These are phyloP conservation scores for Scleroderma citrinum DNA, from an alignment of 768 basidiomycete genomes.

Conservation along the genomic window DNA sequence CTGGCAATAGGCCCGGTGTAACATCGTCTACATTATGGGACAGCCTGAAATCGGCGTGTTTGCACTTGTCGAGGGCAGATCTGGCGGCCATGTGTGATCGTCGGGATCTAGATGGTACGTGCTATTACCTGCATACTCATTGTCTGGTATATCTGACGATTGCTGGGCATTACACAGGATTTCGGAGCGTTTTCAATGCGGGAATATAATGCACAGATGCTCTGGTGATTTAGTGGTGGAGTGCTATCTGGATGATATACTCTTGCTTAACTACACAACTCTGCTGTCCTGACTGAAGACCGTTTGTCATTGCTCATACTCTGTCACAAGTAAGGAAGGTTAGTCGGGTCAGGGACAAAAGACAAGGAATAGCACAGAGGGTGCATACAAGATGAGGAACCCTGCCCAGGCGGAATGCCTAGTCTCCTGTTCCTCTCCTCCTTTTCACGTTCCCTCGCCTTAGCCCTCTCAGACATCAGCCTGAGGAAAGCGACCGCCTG, in stretches of 20 bases:
- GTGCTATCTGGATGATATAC: too few species aligned
- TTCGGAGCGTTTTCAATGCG: slow-evolving; percentile 4
- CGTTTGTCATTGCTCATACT: too few species aligned
- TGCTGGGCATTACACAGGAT: slow-evolving; percentile 2
- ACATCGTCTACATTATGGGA: slow-evolving; percentile 83
- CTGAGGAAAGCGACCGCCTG: slow-evolving; percentile 8
- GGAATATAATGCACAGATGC: neutral
- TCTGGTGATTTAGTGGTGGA: neutral
- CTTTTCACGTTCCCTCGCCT: slow-evolving; percentile 13
- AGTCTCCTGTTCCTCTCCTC: slow-evolving; percentile 24
- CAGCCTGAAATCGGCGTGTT: slow-evolving; percentile 73
- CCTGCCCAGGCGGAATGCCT: slow-evolving; percentile 23
- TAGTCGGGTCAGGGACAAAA: neutral
- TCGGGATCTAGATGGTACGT: slow-evolving; percentile 61
- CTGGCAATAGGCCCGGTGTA: slow-evolving; percentile 58
- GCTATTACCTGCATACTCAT: neutral
- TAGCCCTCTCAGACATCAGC: slow-evolving; percentile 17
- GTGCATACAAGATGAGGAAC: slow-evolving; percentile 12
- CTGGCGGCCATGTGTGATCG: slow-evolving; percentile 67
- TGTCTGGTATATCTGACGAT: neutral
- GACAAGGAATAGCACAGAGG: neutral
- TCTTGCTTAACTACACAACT: too few species aligned
- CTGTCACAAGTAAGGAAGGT: too few species aligned
- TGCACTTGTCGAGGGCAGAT: slow-evolving; percentile 76
- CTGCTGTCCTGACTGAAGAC: too few species aligned